Percentiles rank a stretch among this genome's conserved stretches.
phyloP scores from a whole-genome alignment of 1,284 basidiomycete species.

The Ustilago trichophora region DNA sequence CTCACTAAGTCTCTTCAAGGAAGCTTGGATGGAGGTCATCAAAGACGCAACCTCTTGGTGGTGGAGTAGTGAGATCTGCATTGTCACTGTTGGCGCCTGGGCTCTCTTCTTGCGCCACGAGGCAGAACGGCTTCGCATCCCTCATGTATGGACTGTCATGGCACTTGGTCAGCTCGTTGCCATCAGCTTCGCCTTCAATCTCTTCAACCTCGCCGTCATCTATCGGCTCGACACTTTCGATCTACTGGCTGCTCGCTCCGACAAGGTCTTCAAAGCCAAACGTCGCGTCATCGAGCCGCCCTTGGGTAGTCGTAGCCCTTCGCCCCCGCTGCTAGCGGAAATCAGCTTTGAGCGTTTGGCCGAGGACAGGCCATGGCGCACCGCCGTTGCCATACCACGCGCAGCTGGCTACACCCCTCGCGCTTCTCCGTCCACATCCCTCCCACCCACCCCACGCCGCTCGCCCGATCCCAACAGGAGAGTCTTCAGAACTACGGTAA shows the following conservation, averaged over 20 bases:
- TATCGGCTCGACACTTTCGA: constrained; percentile 63
- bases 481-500: constrained; percentile 9
- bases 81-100: constrained; percentile 76
- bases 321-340: background rate
- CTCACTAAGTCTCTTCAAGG: constrained; percentile 74
- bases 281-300: constrained; percentile 13
- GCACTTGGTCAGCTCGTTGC: constrained; percentile 79
- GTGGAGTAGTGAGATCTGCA: constrained; percentile 78
- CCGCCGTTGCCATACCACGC: background rate
- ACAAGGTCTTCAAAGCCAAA: constrained; percentile 6
- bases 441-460: constrained; percentile 7
- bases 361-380: background rate
- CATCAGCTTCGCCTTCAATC: constrained; percentile 75
- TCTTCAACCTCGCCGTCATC: constrained; percentile 74
- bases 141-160: constrained; percentile 77
- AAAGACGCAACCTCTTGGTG: constrained; percentile 73
- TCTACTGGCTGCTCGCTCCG: constrained; percentile 8
- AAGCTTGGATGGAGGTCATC: constrained; percentile 73
- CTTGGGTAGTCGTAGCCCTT: background rate
- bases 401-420: no score
- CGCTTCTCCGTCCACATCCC: background rate
- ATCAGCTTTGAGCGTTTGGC: background rate
- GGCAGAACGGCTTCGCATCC: constrained; percentile 71
- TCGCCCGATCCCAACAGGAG: constrained; percentile 15
- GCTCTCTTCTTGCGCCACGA: constrained; percentile 73